A percentile compares a stretch with the other conserved stretches of the same genome.
phyloP scores from a whole-genome alignment of 2,329 filamentous ascomycete species.

The Chrysoporthe austroafricana region DNA sequence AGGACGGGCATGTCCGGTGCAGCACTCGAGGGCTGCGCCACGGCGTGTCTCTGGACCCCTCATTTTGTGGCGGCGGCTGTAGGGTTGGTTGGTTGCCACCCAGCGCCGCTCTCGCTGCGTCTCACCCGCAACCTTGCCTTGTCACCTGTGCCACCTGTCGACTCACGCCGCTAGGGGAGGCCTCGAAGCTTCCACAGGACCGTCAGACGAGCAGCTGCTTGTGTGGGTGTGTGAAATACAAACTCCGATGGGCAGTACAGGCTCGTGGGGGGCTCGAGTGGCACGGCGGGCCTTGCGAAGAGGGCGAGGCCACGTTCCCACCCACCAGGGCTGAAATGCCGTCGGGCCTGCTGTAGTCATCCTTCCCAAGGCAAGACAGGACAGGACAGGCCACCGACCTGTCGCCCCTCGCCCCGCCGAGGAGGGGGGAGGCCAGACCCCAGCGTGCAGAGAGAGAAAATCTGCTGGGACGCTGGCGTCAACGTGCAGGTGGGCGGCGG shows the following conservation, averaged over 20 bases:
- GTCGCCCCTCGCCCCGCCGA: background rate
- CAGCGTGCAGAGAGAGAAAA: background rate
- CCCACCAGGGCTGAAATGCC: background rate
- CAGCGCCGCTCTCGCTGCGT: background rate
- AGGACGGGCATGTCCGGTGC: background rate
- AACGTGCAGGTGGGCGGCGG: background rate
- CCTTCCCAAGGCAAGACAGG: too few relatives aligned
- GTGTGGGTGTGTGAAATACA: background rate
- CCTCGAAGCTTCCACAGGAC: background rate
- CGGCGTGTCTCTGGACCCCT: background rate
- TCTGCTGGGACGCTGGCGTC: background rate
- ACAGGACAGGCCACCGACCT: too few relatives aligned
- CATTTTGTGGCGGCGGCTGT: background rate
- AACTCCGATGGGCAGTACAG: background rate
- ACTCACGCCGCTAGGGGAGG: background rate
- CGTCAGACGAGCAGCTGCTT: background rate
- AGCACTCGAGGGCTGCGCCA: background rate
- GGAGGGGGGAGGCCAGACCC: background rate
- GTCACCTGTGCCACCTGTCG: background rate
- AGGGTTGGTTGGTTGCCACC: background rate
- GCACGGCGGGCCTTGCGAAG: background rate
- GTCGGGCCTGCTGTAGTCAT: slow-evolving; percentile 3
- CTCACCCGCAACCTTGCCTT: too few relatives aligned
- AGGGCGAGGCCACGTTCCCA: background rate
- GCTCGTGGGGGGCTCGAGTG: background rate